Evolutionary conservation across 139 green algal species (phyloP), one percentile per base, ranked within the genome.

Genomic region (Edaphochlamys debaryana): DNA sequence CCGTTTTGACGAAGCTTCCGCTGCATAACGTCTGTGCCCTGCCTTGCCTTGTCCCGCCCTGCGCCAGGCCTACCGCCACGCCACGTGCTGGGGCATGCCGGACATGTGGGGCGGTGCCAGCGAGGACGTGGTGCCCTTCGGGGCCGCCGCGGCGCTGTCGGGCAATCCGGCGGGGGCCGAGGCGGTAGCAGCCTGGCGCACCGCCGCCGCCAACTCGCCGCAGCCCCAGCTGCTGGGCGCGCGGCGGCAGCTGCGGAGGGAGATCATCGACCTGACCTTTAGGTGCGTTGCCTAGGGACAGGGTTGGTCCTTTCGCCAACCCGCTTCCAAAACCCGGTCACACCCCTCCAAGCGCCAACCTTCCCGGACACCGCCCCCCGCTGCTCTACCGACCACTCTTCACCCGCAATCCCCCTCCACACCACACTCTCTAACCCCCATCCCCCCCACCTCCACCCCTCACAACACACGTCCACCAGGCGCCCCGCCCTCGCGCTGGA

Each of bases 51-150:
- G n/a, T n/a, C n/a, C n/a, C n/a, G n/a, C n/a, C n/a, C n/a, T n/a
- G n/a, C n/a, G n/a, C n/a, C n/a, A 71, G 48, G 86, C 86, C 17
- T 90, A 90, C 72, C 79, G 79, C 38, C 86, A 90, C 54, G 82
- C 86, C 37, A 78, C 82, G 13, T 38, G 60, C 70, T 86, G 58
- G 66, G 86, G 86, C 48, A 34, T 86, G 29, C 30, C 86, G 30
- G 86, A 90, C 84, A 41, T 87, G 30, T 89, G 76, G 41, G 84
- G 45, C 36, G 77, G 79, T 13, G n/a, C 23, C 32, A 67, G 52
- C 32, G 7, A 37, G 6, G 72, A 72, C 32, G 4, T 80, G 13
- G 29, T 7, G 23, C 67, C 67, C 40, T 78, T 76, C 68, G 41
- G 50, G 19, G 34, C 34, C 52, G 40, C 22, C 15, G 41, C 42